Conservation (phyloP, 2,329 filamentous ascomycete genomes). For the Penicillium freii region DNA sequence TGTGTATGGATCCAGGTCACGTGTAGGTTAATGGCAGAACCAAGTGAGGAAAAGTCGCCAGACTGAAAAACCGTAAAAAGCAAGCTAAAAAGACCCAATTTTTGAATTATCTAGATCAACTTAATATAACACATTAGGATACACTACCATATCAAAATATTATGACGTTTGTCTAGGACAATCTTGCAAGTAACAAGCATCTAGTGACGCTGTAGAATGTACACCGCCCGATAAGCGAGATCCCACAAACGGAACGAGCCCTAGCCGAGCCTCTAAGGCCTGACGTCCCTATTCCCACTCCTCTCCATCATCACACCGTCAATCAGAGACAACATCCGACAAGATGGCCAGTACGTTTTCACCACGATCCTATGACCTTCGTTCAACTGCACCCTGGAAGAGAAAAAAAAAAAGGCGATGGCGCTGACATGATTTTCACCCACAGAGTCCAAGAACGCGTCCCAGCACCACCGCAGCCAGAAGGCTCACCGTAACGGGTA, state of each 20-base stretch:
- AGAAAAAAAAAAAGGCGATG: conserved; percentile 10
- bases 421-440: conserved; percentile 30
- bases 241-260: conserved; percentile 39
- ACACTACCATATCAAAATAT: background rate
- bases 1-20: background rate
- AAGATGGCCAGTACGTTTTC: conserved; percentile 48
- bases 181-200: background rate
- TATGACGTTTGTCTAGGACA: background rate
- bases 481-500: conserved; percentile 99
- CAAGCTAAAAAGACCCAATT: background rate
- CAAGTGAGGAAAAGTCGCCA: background rate
- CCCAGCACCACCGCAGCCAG: conserved; percentile 96
- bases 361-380: conserved; percentile 5
- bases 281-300: conserved; percentile 31
- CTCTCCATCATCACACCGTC: conserved; percentile 39
- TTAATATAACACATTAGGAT: background rate
- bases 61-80: background rate
- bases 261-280: conserved; percentile 36
- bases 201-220: conserved; percentile 16
- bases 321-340: conserved; percentile 44
- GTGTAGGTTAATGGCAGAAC: conserved; percentile 3
- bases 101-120: background rate
- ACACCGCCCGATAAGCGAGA: conserved; percentile 41
- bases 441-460: conserved; percentile 99
- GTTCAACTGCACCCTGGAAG: background rate